A percentile compares a stretch with the other conserved stretches of the same genome.
Evolutionary conservation across 2,329 filamentous ascomycete genomes (phyloP).

Genomic region (Fusarium sp.): DNA sequence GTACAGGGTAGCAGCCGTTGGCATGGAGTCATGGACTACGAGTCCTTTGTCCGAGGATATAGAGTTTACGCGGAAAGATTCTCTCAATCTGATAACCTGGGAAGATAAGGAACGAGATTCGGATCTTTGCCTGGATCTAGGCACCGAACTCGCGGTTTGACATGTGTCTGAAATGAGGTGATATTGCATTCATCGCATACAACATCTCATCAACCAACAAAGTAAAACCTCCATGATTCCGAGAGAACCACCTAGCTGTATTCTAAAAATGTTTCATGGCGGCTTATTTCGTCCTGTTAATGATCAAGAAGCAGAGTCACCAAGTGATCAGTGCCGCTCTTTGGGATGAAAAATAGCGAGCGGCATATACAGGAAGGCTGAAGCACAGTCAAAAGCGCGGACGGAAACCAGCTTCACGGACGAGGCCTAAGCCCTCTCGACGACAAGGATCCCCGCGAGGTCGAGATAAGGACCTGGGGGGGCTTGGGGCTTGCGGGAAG

Average conservation of each 20-base stretch:
- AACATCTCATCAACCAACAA: background rate
- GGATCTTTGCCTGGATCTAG: background rate
- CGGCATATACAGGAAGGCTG: background rate
- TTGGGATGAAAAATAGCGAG: background rate
- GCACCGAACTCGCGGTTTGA: background rate
- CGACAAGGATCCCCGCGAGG: slow-evolving; percentile 5
- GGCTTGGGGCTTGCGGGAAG: slow-evolving; percentile 3
- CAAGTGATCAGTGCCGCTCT: slow-evolving; percentile 10
- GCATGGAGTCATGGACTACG: background rate
- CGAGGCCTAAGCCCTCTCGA: slow-evolving; percentile 9
- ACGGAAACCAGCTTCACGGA: background rate
- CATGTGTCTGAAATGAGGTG: background rate
- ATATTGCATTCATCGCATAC: background rate
- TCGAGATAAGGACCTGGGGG: slow-evolving; percentile 1
- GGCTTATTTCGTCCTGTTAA: background rate
- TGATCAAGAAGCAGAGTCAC: background rate
- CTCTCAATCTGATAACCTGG: background rate
- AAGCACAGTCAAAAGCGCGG: slow-evolving; percentile 1
- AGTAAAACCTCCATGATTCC: background rate
- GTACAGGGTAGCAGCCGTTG: slow-evolving; percentile 10
- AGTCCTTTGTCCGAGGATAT: background rate
- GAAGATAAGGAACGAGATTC: background rate
- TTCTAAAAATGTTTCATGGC: background rate
- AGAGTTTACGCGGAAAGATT: background rate
- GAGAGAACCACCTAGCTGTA: background rate